Evolutionary conservation across 352 stramenopile genomes (phyloP).

Genomic region (Pythium angustatum): DNA sequence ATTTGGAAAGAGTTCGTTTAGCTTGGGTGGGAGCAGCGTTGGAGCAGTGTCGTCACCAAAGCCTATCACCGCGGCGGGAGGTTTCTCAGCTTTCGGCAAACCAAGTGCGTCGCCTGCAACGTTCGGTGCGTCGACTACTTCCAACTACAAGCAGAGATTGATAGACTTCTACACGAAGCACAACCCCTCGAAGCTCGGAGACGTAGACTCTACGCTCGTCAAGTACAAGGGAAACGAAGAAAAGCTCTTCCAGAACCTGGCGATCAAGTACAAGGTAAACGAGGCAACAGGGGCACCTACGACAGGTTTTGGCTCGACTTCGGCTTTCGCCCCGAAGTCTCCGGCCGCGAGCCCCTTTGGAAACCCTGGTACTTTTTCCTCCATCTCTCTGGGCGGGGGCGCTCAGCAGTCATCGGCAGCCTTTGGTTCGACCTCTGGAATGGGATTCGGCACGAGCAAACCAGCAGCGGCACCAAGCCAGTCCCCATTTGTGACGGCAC

Average conservation of each 20-base stretch:
- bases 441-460: constrained; percentile 47
- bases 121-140: constrained; percentile 9
- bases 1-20: constrained; percentile 24
- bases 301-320: constrained; percentile 33
- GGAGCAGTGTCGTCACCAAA: constrained; percentile 1
- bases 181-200: constrained; percentile 87
- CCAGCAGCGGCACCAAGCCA: constrained; percentile 20
- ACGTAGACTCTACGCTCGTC: constrained; percentile 84
- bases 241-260: constrained; percentile 73
- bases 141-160: constrained; percentile 61
- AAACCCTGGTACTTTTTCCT: constrained; percentile 48
- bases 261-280: constrained; percentile 72
- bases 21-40: background rate
- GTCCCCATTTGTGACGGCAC: constrained; percentile 46
- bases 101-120: constrained; percentile 10
- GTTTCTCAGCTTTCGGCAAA: constrained; percentile 9
- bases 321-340: constrained; percentile 38
- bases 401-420: constrained; percentile 7
- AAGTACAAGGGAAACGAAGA: constrained; percentile 90
- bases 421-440: constrained; percentile 44
- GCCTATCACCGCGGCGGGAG: background rate
- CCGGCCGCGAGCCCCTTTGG: constrained; percentile 64
- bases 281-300: constrained; percentile 1
- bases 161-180: constrained; percentile 92
- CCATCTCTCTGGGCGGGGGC: constrained; percentile 35